Base-by-base conservation (phyloP, 2,329 filamentous ascomycete genomes). In the Paracamarosporium sp. region DNA sequence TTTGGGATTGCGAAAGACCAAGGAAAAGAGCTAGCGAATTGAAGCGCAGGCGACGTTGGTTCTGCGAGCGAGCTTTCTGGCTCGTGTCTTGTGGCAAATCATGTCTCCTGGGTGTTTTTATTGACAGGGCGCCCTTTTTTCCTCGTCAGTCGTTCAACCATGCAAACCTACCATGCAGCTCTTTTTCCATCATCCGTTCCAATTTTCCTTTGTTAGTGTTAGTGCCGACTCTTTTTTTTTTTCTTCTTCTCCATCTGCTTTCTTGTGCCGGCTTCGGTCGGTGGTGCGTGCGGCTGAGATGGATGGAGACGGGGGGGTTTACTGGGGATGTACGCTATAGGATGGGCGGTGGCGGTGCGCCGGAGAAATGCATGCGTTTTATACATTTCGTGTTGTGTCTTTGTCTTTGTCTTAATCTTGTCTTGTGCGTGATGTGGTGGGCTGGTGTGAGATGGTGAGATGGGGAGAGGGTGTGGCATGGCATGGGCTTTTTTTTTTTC, bases 111-210 rank as follows among this genome's bases (percentile, higher is more conserved):
- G 33, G 30, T 25, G n/a, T n/a, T n/a, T n/a, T n/a, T n/a, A n/a
- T 35, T 47, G 33, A 30, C 15, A 25, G 27, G 47, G 25, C 25
- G 25, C 31, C 17, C 36, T 15, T n/a, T 20, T 38, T 38, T 46
- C 48, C 24, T 51, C 45, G 46, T 58, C 51, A 46, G 46, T 55
- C 51, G 41, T 55, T 55, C 22, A 50, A 50, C 22, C 30, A 48
- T 15, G 33, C 38, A 22, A n/a, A 35, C 13, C 31, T 15, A 35
- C 31, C 31, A 35, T 15, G 4, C 12, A n/a, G n/a, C 6, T n/a
- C 17, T 48, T 50, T 40, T 50, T 40, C 45, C 30, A 25, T 35
- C 15, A 35, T 25, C n/a, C n/a, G n/a, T 35, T 36, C 17, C 30
- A n/a, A 22, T 27, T 47, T 48, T 36, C 30, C 12, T 48, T 48